Evolutionary conservation across 2,329 filamentous ascomycete species (phyloP).

Genomic region (Pseudocercospora vitis): DNA sequence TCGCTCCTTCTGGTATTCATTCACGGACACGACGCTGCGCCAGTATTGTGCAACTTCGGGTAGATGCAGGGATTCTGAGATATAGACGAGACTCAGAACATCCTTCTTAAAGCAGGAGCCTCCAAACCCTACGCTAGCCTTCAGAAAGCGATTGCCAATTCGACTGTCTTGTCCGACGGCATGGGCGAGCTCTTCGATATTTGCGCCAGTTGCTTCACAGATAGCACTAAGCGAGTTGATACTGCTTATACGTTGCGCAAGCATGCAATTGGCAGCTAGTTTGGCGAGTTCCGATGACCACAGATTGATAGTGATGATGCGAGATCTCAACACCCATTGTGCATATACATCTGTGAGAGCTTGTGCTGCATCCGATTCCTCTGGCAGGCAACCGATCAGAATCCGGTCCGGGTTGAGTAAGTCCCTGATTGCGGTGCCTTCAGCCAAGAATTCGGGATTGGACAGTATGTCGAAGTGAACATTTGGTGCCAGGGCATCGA

Average conservation of each 20-base stretch:
- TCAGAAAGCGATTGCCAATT: conserved; percentile 70
- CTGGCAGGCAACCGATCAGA: conserved; percentile 68
- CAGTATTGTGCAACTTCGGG: conserved; percentile 73
- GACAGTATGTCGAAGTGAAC: conserved; percentile 72
- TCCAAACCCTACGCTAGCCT: conserved; percentile 73
- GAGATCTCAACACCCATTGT: conserved; percentile 65
- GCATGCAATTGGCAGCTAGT: conserved; percentile 73
- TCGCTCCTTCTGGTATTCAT: conserved; percentile 60
- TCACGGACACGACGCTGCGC: conserved; percentile 70
- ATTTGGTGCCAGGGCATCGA: conserved; percentile 55
- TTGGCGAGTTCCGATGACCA: conserved; percentile 78
- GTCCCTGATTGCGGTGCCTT: conserved; percentile 71
- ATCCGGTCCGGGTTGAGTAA: conserved; percentile 69
- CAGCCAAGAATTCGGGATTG: conserved; percentile 77
- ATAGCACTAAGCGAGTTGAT: conserved; percentile 79
- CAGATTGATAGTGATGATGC: conserved; percentile 69
- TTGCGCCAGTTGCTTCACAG: conserved; percentile 71
- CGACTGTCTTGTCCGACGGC: conserved; percentile 66
- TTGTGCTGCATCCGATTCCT: conserved; percentile 59
- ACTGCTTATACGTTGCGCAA: conserved; percentile 75
- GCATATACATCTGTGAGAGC: conserved; percentile 66
- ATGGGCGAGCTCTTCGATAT: conserved; percentile 67
- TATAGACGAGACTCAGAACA: conserved; percentile 69
- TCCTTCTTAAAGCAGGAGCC: conserved; percentile 81
- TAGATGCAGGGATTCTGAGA: conserved; percentile 68